Evolutionary conservation across 2,329 filamentous ascomycete genomes (phyloP).

Genomic region (Ascochyta koolunga): DNA sequence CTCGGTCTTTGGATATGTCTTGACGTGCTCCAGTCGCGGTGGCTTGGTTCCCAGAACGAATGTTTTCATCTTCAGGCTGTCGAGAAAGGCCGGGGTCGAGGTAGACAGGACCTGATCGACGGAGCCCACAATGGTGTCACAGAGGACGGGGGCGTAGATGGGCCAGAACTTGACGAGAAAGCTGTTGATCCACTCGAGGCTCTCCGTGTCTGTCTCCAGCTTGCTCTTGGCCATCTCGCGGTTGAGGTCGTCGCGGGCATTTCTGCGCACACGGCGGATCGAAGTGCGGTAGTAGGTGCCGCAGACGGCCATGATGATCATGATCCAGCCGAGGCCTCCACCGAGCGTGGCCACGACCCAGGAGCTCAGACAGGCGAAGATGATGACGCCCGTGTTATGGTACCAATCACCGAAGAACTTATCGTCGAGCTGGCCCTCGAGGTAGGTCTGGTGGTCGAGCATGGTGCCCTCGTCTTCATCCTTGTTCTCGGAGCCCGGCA

Average conservation of each 20-base stretch:
- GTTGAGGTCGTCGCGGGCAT: constrained; percentile 92
- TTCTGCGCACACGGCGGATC: constrained; percentile 87
- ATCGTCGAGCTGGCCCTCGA: constrained; percentile 84
- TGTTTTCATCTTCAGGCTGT: constrained; percentile 90
- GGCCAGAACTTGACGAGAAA: constrained; percentile 99
- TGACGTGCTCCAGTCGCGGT: constrained; percentile 94
- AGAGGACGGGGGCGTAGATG: constrained; percentile 93
- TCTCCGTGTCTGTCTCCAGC: constrained; percentile 89
- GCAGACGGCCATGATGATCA: constrained; percentile 90
- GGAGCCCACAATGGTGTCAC: constrained; percentile 87
- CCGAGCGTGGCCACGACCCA: constrained; percentile 91
- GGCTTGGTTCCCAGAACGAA: constrained; percentile 96
- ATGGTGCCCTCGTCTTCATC: constrained; percentile 68
- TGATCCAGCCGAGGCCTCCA: constrained; percentile 89
- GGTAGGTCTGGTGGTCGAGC: constrained; percentile 84
- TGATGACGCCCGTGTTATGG: constrained; percentile 92
- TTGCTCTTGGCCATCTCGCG: constrained; percentile 86
- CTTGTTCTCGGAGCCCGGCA: constrained; percentile 55
- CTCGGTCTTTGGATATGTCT: constrained; percentile 94
- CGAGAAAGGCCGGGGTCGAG: constrained; percentile 87
- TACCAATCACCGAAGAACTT: constrained; percentile 98
- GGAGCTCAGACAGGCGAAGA: constrained; percentile 87
- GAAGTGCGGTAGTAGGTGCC: constrained; percentile 97
- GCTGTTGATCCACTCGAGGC: constrained; percentile 98
- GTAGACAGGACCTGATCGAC: constrained; percentile 96